These are phyloP conservation scores for Eucalyptus decipiens DNA, from an alignment of 345 rosid species.

Conservation along the genomic window DNA sequence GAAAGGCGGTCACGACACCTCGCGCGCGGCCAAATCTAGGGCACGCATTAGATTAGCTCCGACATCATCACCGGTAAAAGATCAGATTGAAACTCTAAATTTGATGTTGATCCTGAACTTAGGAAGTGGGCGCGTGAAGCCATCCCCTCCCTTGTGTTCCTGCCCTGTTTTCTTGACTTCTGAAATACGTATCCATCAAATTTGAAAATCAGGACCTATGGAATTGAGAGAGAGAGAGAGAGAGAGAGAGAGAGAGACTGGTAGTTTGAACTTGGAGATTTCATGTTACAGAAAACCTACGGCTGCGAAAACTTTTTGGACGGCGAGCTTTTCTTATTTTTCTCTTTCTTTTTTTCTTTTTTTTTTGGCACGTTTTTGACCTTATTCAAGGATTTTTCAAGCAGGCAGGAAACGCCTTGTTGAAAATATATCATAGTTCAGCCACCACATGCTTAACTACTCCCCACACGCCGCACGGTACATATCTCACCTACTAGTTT, in stretches of 20 bases:
- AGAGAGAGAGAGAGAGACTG: background rate
- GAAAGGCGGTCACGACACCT: background rate
- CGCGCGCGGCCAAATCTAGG: background rate
- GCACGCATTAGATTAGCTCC: background rate
- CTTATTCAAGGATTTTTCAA: background rate
- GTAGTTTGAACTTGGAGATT: background rate
- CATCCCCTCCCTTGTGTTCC: background rate
- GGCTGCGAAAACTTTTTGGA: background rate
- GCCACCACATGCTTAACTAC: background rate
- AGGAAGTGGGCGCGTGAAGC: background rate
- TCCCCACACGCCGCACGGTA: background rate
- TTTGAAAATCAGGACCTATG: background rate
- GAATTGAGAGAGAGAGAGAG: background rate
- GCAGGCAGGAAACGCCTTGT: background rate
- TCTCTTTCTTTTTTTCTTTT: too few relatives aligned
- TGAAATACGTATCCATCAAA: background rate
- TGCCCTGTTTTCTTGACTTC: background rate
- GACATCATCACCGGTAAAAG: background rate
- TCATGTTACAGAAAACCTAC: background rate
- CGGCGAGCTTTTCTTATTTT: background rate
- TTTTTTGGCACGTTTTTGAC: background rate
- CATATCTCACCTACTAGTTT: background rate
- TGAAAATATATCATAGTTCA: background rate
- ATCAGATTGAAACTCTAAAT: background rate
- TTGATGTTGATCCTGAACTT: background rate